Percentiles rank a stretch among this genome's conserved stretches.
phyloP scores from a whole-genome alignment of 129 eudicot genomes.

The Sambucus nigra region DNA sequence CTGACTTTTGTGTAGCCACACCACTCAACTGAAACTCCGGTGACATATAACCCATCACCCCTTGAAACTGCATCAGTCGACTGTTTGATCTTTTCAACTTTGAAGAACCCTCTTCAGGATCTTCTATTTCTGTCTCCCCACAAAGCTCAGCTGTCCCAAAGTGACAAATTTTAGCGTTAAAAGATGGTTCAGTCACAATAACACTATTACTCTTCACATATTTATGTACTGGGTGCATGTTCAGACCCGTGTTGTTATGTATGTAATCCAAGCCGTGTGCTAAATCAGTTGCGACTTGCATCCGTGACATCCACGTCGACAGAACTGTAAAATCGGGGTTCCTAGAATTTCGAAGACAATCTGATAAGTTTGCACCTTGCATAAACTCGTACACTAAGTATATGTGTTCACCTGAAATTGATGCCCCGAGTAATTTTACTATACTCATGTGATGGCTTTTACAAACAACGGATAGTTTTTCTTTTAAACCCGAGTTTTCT shows the following conservation, averaged over 20 bases:
- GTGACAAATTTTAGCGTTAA: conserved; percentile 72
- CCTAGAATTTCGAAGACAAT: conserved; percentile 56
- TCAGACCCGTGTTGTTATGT: conserved; percentile 61
- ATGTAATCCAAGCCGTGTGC: conserved; percentile 83
- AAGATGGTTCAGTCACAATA: conserved; percentile 76
- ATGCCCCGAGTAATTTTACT: conserved; percentile 62
- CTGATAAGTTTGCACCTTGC: conserved; percentile 47
- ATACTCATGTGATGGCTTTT: conserved; percentile 58
- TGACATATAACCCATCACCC: conserved; percentile 78
- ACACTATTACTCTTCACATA: conserved; percentile 76
- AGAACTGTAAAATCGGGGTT: conserved; percentile 71
- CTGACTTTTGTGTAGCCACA: conserved; percentile 63
- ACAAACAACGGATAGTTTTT: conserved; percentile 51
- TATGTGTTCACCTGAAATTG: conserved; percentile 47
- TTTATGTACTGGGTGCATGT: conserved; percentile 51
- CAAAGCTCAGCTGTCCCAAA: conserved; percentile 91
- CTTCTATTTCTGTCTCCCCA: conserved; percentile 48
- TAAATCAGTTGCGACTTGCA: conserved; percentile 70
- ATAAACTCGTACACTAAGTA: conserved; percentile 68
- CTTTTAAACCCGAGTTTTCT: conserved; percentile 26
- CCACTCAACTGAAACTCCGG: conserved; percentile 70
- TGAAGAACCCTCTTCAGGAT: conserved; percentile 1
- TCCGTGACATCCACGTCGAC: conserved; percentile 73
- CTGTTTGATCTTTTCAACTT: conserved; percentile 26
- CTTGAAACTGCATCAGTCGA: conserved; percentile 39